Base-by-base conservation (phyloP, 768 basidiomycete species). In the Mycena filopes region DNA sequence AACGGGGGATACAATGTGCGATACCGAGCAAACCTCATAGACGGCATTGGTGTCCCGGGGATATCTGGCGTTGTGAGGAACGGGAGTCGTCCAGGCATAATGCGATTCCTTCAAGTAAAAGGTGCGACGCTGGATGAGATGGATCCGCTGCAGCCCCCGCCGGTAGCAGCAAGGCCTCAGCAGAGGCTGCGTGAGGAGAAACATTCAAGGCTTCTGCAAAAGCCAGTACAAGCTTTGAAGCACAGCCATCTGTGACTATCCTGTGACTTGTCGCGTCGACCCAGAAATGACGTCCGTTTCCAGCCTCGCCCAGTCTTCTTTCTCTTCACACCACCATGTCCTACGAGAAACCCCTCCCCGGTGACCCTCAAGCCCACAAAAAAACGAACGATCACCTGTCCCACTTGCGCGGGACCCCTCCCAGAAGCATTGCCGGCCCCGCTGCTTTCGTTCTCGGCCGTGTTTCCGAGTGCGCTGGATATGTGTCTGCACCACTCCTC, bases 391-490 rank as follows among this genome's bases (percentile, higher is more conserved):
- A 25, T 4, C 8, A 23, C 26, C 6, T 45, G 2, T 23, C 40
- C 1, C n/a, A 51, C 15, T 31, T 45, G 41, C 50, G 60, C 23
- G 33, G 29, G 28, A 46, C 36, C 10, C 51, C 43, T 10, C 18
- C 38, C 36, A 23, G 4, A 36, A 55, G 60, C 43, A 18, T 47
- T 12, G 29, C 51, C 16, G 67, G 67, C 4, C 20, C 31, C 4
- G 54, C 46, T 7, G 41, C 31, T 3, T 64, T 64, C n/a, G 54
- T n/a, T 36, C 23, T 68, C 0, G 67, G 67, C 6, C 67, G 67
- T 25, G 31, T 68, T 0, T 33, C 62, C 3, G 67, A 68, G 67
- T 68, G 49, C 49, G 62, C 31, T 18, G 20, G 20, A 31, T n/a
- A 10, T 53, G 11, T 4, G 9, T 21, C 20, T 21, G 26, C n/a